These are phyloP conservation scores for Pseudofabraea citricarpa DNA, from an alignment of 2,329 filamentous ascomycete genomes.

Conservation along the genomic window DNA sequence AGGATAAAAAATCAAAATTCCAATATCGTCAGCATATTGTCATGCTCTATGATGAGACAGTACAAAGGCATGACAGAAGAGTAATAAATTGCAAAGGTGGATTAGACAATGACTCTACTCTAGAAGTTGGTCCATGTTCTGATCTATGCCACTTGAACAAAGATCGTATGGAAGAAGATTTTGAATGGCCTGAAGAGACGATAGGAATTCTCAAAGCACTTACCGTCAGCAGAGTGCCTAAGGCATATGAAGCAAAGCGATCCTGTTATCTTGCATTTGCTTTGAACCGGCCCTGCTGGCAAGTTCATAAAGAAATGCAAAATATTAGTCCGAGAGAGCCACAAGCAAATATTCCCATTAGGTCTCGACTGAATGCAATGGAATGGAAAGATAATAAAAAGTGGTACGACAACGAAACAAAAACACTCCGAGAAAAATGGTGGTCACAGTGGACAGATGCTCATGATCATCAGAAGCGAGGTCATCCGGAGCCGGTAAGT, in stretches of 20 bases:
- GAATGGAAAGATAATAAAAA: conserved; percentile 2
- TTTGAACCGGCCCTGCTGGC: conserved; percentile 21
- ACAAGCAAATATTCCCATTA: conserved; percentile 7
- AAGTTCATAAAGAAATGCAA: conserved; percentile 9
- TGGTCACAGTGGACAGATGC: conserved; percentile 19
- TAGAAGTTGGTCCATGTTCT: conserved; percentile 9
- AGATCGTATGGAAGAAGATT: background rate
- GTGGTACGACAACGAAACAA: conserved; percentile 25
- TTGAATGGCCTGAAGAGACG: conserved; percentile 5
- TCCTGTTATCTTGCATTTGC: conserved; percentile 20
- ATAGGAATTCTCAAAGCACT: conserved; percentile 7
- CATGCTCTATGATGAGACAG: conserved; percentile 14
- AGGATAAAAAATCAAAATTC: background rate
- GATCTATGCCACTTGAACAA: conserved; percentile 10
- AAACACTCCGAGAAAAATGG: conserved; percentile 18
- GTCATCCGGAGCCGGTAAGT: conserved; percentile 38
- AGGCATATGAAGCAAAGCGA: conserved; percentile 3
- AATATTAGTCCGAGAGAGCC: conserved; percentile 8
- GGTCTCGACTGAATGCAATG: background rate
- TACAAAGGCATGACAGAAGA: conserved; percentile 13
- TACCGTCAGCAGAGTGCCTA: conserved; percentile 6
- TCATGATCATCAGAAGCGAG: conserved; percentile 26
- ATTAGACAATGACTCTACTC: conserved; percentile 3
- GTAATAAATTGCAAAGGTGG: background rate
- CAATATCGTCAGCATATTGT: conserved; percentile 9